phyloP scores from a whole-genome alignment of 2,329 filamentous ascomycete species.

The Epichloe aotearoae region DNA sequence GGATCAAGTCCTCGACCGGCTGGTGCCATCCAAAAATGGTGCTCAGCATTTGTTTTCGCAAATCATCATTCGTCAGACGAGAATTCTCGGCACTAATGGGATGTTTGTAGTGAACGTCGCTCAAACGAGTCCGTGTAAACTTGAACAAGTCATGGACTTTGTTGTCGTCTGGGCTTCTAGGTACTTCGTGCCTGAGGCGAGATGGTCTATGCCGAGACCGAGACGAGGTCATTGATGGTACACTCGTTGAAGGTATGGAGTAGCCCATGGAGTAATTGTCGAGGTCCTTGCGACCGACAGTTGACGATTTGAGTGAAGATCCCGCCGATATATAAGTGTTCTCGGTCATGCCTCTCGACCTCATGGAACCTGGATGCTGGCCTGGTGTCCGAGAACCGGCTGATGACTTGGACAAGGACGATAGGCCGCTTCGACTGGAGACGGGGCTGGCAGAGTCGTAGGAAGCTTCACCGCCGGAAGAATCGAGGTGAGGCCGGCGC shows the following conservation, averaged over 20 bases:
- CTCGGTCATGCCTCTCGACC: conserved; percentile 44
- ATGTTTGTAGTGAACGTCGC: conserved; percentile 69
- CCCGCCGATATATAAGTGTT: conserved; percentile 57
- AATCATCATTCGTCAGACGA: conserved; percentile 60
- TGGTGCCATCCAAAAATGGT: conserved; percentile 93
- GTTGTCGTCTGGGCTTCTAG: conserved; percentile 61
- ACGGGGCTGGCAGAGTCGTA: conserved; percentile 54
- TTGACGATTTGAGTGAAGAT: conserved; percentile 29
- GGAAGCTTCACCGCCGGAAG: conserved; percentile 41
- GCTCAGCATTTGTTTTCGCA: conserved; percentile 80
- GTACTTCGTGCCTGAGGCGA: conserved; percentile 64
- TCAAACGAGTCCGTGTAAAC: conserved; percentile 66
- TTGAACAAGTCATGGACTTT: conserved; percentile 72
- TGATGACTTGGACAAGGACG: conserved; percentile 42
- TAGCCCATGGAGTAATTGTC: conserved; percentile 43
- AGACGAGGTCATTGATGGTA: conserved; percentile 34
- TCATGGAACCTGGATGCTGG: conserved; percentile 35
- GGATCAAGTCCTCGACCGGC: conserved; percentile 67
- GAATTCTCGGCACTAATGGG: conserved; percentile 44
- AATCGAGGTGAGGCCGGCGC: conserved; percentile 49
- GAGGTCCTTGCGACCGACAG: conserved; percentile 19
- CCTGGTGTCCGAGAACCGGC: conserved; percentile 38
- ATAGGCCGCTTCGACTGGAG: conserved; percentile 50
- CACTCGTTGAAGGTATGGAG: conserved; percentile 22
- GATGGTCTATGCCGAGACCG: conserved; percentile 43